Base-by-base conservation (phyloP, 2,329 filamentous ascomycete species). In the Penicillium sp. region DNA sequence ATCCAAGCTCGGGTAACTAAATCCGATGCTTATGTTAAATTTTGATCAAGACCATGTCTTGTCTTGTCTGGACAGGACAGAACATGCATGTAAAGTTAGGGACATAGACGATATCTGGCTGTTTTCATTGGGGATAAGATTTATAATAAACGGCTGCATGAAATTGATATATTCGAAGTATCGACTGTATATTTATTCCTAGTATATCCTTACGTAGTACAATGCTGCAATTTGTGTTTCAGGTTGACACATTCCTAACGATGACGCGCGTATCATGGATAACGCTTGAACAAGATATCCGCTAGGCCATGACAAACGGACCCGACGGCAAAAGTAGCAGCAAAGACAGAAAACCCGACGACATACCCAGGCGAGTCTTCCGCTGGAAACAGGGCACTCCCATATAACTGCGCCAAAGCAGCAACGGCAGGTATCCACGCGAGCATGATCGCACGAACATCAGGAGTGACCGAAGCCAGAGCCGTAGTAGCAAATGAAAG, bases 51-150 rank as follows among this genome's bases (percentile, higher is more conserved):
- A 48, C 40, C 41, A 34, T 51, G 52, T 55, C 46, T 32, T 51
- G 52, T 55, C 48, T 34, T 55, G 46, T 53, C 46, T 52, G 54
- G 49, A 45, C 45, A 51, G 48, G 44, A 53, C 45, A 38, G 45
- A 31, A 48, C 51, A 51, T 59, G 52, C 53, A 55, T 60, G 58
- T 60, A 60, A 46, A 60, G 57, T 58, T 59, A 52, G 52, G 31
- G 53, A 52, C 47, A 59, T 60, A 57, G 57, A 60, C 42, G 49
- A 39, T 43, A 43, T 35, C 5, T 35, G 24, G 45, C 32, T 21
- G 49, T 42, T 39, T 29, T 39, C 22, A 43, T 40, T 39, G 34
- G 45, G 39, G 43, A 37, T 43, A 43, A 32, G 39, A 31, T 34
- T 38, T 51, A 48, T 51, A 51, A 51, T 51, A 28, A 39, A 51